Conservation (phyloP, 345 rosid genomes). For the Salix arbutifolia region DNA sequence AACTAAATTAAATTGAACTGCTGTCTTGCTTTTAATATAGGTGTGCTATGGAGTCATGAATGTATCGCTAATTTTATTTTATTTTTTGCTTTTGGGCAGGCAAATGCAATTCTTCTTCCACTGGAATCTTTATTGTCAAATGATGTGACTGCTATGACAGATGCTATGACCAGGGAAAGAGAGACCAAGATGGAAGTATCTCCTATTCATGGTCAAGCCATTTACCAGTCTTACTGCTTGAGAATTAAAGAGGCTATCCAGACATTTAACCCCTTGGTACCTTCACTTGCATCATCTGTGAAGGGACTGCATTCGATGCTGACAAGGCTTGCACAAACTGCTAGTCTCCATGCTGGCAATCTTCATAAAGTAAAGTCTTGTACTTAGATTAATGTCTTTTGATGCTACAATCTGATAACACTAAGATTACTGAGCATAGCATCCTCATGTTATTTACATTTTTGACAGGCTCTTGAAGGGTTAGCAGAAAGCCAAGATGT, state of each 20-base stretch:
- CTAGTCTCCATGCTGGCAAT: slow-evolving; percentile 84
- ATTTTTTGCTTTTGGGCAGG: slow-evolving; percentile 38
- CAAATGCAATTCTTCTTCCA: slow-evolving; percentile 72
- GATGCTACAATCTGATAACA: slow-evolving; percentile 2
- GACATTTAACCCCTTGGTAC: slow-evolving; percentile 55
- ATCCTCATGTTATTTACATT: neutral
- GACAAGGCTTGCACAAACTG: slow-evolving; percentile 73
- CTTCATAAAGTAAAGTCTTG: slow-evolving; percentile 60
- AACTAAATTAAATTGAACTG: neutral
- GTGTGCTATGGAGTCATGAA: slow-evolving; percentile 4
- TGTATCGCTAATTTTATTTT: slow-evolving; percentile 4
- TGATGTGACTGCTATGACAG: slow-evolving; percentile 83
- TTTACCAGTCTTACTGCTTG: slow-evolving; percentile 73
- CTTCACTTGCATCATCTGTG: slow-evolving; percentile 51
- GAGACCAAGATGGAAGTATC: slow-evolving; percentile 77
- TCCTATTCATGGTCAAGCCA: slow-evolving; percentile 85
- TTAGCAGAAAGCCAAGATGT: slow-evolving; percentile 64
- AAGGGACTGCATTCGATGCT: slow-evolving; percentile 59
- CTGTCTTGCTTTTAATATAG: neutral
- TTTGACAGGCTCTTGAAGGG: slow-evolving; percentile 64
- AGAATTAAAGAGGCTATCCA: slow-evolving; percentile 72
- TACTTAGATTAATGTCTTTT: slow-evolving; percentile 6
- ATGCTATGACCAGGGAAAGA: slow-evolving; percentile 64
- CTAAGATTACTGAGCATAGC: neutral
- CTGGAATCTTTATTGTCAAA: slow-evolving; percentile 69